Percentiles rank a stretch among this genome's conserved stretches.
phyloP scores from a whole-genome alignment of 2,329 filamentous ascomycete genomes.

The Verticillium tricorpus region DNA sequence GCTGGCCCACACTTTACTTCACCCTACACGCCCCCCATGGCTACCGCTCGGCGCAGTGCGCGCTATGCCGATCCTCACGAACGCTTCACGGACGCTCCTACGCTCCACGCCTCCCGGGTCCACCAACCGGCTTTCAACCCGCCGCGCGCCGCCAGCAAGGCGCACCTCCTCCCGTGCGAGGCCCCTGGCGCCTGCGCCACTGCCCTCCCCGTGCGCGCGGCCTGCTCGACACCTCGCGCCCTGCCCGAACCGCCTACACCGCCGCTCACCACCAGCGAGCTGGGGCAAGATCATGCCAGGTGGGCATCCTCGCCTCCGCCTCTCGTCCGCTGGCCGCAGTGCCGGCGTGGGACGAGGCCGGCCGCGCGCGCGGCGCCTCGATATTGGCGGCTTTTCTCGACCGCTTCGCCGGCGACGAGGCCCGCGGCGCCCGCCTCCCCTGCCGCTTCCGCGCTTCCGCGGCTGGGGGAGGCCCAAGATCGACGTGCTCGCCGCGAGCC shows the following conservation, averaged over 20 bases:
- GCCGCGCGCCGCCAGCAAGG: constrained; percentile 3
- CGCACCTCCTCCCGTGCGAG: constrained; percentile 11
- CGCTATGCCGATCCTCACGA: constrained; percentile 6
- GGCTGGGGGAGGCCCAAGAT: constrained; percentile 18
- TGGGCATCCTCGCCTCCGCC: constrained; percentile 38
- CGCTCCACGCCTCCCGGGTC: constrained; percentile 32
- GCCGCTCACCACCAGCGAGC: constrained; percentile 36
- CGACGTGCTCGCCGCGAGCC: constrained; percentile 40
- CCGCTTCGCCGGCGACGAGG: constrained; percentile 23
- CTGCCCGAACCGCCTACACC: constrained; percentile 26
- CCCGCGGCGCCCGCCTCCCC: constrained; percentile 4
- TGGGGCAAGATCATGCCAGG: constrained; percentile 36
- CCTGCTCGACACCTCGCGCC: constrained; percentile 26
- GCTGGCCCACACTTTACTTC: too few relatives aligned
- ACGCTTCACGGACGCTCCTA: constrained; percentile 32
- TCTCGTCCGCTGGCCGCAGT: constrained; percentile 38
- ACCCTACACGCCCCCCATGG: too few relatives aligned
- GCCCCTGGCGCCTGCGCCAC: constrained; percentile 15
- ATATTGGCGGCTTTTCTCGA: constrained; percentile 35
- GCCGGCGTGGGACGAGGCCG: constrained; percentile 27
- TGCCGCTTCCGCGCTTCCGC: too few relatives aligned
- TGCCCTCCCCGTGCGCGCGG: constrained; percentile 18
- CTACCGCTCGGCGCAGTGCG: too few relatives aligned
- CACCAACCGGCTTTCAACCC: constrained; percentile 19
- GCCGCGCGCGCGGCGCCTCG: constrained; percentile 33